Percentiles rank a stretch among this genome's conserved stretches.
These are phyloP conservation scores for Ogataea corticis DNA, from an alignment of 805 yeast genomes.

Conservation along the genomic window DNA sequence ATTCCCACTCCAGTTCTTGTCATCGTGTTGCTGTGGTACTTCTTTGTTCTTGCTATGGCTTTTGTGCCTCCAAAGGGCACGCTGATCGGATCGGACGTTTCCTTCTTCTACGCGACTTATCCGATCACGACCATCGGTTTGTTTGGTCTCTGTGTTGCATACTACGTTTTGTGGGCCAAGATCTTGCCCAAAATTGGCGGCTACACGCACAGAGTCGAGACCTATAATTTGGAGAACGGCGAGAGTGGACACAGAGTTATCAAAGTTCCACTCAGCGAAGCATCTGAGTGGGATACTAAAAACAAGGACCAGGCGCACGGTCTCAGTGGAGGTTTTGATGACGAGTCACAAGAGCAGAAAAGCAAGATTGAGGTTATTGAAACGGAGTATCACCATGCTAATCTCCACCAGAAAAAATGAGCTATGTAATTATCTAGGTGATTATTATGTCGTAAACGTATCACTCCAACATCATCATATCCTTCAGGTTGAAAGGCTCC, in stretches of 20 bases:
- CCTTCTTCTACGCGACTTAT: conserved; percentile 44
- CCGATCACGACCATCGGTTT: conserved; percentile 41
- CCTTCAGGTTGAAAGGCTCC: conserved; percentile 16
- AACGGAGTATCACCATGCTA: background rate
- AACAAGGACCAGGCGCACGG: conserved; percentile 4
- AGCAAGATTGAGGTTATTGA: background rate
- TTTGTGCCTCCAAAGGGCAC: conserved; percentile 45
- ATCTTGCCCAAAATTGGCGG: conserved; percentile 36
- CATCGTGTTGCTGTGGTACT: conserved; percentile 35
- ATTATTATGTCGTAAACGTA: too few relatives aligned
- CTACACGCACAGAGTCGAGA: conserved; percentile 35
- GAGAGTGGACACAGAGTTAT: conserved; percentile 42
- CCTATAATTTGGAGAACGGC: conserved; percentile 37
- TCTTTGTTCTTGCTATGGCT: conserved; percentile 42
- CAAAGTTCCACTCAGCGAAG: conserved; percentile 34
- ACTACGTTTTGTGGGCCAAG: conserved; percentile 40
- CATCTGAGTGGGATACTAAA: conserved; percentile 36
- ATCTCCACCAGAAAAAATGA: background rate
- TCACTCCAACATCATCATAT: conserved; percentile 15
- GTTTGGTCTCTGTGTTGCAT: conserved; percentile 33
- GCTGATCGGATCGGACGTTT: conserved; percentile 42
- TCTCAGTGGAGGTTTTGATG: conserved; percentile 4
- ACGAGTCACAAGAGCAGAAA: background rate
- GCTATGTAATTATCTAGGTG: too few relatives aligned
- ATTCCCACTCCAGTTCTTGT: conserved; percentile 37